Percentiles rank a stretch among this genome's conserved stretches.
phyloP scores from a whole-genome alignment of 2,329 filamentous ascomycete genomes.

The Fusarium incarnatum region DNA sequence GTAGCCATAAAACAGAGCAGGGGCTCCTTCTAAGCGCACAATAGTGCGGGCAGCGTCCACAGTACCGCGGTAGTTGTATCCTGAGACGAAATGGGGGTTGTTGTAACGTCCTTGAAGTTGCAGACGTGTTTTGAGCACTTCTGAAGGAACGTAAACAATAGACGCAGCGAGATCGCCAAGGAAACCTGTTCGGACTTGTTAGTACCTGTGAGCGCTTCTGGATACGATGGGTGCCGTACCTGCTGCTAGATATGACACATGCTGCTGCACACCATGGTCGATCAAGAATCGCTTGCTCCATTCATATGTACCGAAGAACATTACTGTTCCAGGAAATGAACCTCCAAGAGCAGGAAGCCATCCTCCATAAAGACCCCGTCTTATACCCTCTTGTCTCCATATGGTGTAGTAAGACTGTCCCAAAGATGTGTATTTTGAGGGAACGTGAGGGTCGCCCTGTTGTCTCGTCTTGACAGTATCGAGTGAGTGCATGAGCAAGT shows the following conservation, averaged over 20 bases:
- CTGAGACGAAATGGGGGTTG: conserved; percentile 92
- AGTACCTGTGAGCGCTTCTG: not conserved
- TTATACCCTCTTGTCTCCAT: conserved; percentile 88
- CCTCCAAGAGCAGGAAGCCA: conserved; percentile 90
- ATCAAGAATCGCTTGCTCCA: conserved; percentile 92
- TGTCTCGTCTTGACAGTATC: conserved; percentile 99
- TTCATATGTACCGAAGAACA: conserved; percentile 98
- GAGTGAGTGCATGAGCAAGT: conserved; percentile 98
- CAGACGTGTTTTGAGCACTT: conserved; percentile 96
- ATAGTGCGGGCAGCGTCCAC: conserved; percentile 88
- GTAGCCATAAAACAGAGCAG: conserved; percentile 95
- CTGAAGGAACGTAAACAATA: conserved; percentile 93
- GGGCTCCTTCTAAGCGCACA: conserved; percentile 80
- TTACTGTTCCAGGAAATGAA: conserved; percentile 91
- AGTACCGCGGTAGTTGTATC: conserved; percentile 94
- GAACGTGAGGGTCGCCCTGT: conserved; percentile 93
- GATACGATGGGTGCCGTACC: conserved; percentile 62
- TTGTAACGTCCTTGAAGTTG: conserved; percentile 96
- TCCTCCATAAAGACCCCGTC: conserved; percentile 90
- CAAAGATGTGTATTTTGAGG: conserved; percentile 91
- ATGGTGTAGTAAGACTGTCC: conserved; percentile 93
- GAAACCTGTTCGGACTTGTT: conserved; percentile 70
- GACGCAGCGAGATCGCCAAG: conserved; percentile 92
- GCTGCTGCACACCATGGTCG: conserved; percentile 83
- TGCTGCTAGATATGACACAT: conserved; percentile 85